Evolutionary conservation across 2,329 filamentous ascomycete genomes (phyloP).

Genomic region (Ceratocystis harringtonii): DNA sequence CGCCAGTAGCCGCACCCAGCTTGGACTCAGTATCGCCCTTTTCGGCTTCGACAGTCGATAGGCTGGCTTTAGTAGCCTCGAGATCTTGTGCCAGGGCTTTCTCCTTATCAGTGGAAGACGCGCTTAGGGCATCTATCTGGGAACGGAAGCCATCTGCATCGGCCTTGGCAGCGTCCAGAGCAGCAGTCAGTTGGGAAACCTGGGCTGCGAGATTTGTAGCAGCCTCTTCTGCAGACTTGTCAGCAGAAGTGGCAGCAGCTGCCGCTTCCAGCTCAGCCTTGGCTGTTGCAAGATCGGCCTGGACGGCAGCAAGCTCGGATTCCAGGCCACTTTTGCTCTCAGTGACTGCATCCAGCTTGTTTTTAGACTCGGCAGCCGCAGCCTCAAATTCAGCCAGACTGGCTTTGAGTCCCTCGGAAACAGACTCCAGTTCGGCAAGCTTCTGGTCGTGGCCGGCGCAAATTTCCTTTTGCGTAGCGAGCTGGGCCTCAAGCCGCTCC

Average conservation of each 20-base stretch:
- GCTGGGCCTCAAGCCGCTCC: not conserved
- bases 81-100: constrained; percentile 5
- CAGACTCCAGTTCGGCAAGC: constrained; percentile 11
- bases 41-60: constrained; percentile 7
- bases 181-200: constrained; percentile 6
- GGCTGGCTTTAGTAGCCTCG: not conserved
- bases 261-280: constrained; percentile 7
- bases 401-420: constrained; percentile 2
- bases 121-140: constrained; percentile 3
- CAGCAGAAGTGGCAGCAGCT: not conserved
- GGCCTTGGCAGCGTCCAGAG: constrained; percentile 5
- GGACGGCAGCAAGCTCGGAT: constrained; percentile 5
- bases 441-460: constrained; percentile 7
- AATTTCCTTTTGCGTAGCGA: constrained; percentile 6
- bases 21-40: constrained; percentile 5
- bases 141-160: constrained; percentile 10
- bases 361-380: not conserved
- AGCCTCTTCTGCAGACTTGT: not conserved
- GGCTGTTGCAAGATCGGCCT: constrained; percentile 1
- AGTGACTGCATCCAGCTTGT: not conserved
- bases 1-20: constrained; percentile 1
- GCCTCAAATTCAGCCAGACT: constrained; percentile 5
- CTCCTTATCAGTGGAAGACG: constrained; percentile 6
- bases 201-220: constrained; percentile 3
- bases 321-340: constrained; percentile 5